Evolutionary conservation across 1,284 basidiomycete species (phyloP).

Genomic region (Moniliophthora roreri): DNA sequence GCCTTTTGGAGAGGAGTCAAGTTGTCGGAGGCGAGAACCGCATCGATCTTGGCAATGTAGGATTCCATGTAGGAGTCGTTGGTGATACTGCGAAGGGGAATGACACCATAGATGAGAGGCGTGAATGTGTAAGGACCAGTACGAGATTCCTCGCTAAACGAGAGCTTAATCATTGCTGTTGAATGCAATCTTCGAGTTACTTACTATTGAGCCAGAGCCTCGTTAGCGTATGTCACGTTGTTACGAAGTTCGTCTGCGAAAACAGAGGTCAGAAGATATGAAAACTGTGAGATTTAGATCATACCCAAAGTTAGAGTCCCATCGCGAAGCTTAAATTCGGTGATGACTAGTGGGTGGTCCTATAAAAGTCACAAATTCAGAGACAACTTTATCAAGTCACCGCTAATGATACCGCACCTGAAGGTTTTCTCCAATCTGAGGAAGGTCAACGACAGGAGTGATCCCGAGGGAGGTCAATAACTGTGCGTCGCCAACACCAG

Average conservation of each 20-base stretch:
- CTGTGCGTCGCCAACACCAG: conserved; percentile 29
- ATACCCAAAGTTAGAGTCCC: neutral
- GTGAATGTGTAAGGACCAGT: neutral
- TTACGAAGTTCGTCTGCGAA: neutral
- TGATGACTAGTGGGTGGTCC: neutral
- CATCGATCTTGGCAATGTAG: conserved; percentile 4
- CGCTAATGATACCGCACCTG: neutral
- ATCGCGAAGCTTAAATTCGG: neutral
- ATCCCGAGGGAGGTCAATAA: conserved; percentile 27
- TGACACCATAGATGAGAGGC: neutral
- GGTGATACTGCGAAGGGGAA: neutral
- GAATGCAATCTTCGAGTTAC: too few relatives aligned
- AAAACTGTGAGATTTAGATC: too few relatives aligned
- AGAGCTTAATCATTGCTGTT: too few relatives aligned
- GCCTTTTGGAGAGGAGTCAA: conserved; percentile 10
- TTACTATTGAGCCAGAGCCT: too few relatives aligned
- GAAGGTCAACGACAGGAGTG: conserved; percentile 25
- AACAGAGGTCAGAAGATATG: neutral
- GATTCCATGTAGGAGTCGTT: neutral
- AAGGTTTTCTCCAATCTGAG: conserved; percentile 35
- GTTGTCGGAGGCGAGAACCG: neutral
- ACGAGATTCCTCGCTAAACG: neutral
- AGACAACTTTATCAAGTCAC: too few relatives aligned
- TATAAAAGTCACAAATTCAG: neutral
- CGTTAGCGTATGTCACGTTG: neutral